Evolutionary conservation across 148 eudicot genomes (phyloP).

Genomic region (Cornus kousa): DNA sequence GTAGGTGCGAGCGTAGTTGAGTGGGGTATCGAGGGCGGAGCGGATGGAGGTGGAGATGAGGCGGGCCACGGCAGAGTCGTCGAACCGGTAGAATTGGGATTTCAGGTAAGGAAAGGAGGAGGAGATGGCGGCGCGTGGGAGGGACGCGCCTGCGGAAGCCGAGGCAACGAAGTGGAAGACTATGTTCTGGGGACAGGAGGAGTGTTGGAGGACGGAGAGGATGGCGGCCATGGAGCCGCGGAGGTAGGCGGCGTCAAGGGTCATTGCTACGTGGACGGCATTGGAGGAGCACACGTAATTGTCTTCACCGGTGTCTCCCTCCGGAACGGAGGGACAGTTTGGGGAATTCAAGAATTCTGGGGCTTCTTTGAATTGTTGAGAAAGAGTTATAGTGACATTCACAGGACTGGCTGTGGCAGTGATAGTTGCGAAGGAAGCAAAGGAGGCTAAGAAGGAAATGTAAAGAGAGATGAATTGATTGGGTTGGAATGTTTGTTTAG

Average conservation of each 20-base stretch:
- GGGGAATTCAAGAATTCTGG: conserved; percentile 71
- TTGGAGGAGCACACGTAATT: conserved; percentile 40
- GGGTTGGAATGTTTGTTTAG: background rate
- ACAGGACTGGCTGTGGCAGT: background rate
- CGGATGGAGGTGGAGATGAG: conserved; percentile 82
- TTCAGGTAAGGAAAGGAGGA: conserved; percentile 60
- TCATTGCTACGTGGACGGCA: conserved; percentile 83
- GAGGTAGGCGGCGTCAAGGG: conserved; percentile 72
- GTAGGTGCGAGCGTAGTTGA: conserved; percentile 61
- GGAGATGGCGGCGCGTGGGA: conserved; percentile 45
- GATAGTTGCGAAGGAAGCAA: background rate
- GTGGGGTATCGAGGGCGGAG: conserved; percentile 82
- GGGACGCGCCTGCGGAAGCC: conserved; percentile 34
- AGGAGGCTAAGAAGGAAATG: background rate
- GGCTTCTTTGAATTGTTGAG: conserved; percentile 60
- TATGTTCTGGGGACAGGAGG: conserved; percentile 72
- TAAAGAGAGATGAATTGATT: background rate
- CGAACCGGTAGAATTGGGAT: conserved; percentile 58
- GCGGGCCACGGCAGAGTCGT: conserved; percentile 44
- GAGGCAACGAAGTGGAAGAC: conserved; percentile 69
- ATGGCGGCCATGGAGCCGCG: conserved; percentile 88
- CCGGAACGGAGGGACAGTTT: conserved; percentile 36
- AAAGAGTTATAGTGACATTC: background rate
- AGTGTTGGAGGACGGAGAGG: conserved; percentile 75
- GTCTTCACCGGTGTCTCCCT: background rate